Evolutionary conservation across 176 grass and related monocot species (phyloP).

Genomic region (Avena sativa): DNA sequence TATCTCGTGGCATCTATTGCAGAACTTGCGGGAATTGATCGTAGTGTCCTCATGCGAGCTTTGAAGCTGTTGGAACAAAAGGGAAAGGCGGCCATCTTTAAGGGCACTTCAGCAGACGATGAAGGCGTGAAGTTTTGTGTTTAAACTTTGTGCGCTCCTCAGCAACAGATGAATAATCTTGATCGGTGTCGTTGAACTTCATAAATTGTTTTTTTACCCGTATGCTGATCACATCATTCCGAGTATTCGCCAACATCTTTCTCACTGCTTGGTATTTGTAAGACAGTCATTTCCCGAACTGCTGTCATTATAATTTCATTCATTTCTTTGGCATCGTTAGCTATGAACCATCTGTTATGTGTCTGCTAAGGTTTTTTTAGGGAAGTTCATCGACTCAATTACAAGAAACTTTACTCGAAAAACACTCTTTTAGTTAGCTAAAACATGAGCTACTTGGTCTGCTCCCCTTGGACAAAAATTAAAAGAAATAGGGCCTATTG

Average conservation of each 20-base stretch:
- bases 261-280: too few species aligned
- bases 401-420: too few species aligned
- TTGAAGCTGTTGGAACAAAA: constrained; percentile 83
- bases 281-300: background rate
- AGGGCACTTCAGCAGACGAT: constrained; percentile 82
- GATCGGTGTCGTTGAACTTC: constrained; percentile 23
- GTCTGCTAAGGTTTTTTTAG: background rate
- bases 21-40: constrained; percentile 96
- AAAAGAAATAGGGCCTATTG: too few species aligned
- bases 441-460: too few species aligned
- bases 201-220: constrained; percentile 31
- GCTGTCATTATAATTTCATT: background rate
- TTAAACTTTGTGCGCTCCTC: constrained; percentile 30
- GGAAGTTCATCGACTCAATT: too few species aligned
- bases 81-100: constrained; percentile 91
- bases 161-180: constrained; percentile 22
- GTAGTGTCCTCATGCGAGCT: constrained; percentile 81
- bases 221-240: constrained; percentile 1
- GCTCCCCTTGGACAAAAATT: too few species aligned
- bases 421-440: too few species aligned
- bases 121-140: constrained; percentile 92
- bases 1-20: constrained; percentile 25
- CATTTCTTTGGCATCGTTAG: background rate
- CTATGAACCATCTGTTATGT: background rate
- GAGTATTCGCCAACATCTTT: background rate